These are phyloP conservation scores for Drechslerella coelobrocha DNA, from an alignment of 2,329 filamentous ascomycete genomes.

Conservation along the genomic window DNA sequence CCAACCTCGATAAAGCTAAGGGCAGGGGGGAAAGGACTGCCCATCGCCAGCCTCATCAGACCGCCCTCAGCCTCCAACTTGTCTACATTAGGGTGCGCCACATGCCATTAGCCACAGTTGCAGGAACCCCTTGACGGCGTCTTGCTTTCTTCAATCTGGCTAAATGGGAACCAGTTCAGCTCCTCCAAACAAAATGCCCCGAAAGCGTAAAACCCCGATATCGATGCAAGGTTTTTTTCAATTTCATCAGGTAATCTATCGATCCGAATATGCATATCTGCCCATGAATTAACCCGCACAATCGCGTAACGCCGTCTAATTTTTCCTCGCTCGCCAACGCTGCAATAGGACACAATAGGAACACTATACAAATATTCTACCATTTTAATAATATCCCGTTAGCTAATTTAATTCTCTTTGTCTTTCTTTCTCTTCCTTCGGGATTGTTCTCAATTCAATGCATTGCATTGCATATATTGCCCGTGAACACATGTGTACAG, in stretches of 20 bases:
- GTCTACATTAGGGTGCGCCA: constrained; percentile 10
- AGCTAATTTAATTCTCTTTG: not conserved
- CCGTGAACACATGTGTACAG: too few relatives aligned
- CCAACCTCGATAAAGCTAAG: constrained; percentile 33
- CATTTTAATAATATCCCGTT: not conserved
- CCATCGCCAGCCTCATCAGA: constrained; percentile 38
- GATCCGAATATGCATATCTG: too few relatives aligned
- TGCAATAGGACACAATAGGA: not conserved
- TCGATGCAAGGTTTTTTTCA: constrained; percentile 2
- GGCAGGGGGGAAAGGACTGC: constrained; percentile 15
- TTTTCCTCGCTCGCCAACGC: constrained; percentile 4
- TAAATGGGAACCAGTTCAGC: not conserved
- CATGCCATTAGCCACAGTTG: constrained; percentile 27
- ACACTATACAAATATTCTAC: not conserved
- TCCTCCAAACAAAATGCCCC: not conserved
- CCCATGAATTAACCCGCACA: not conserved
- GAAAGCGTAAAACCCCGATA: not conserved
- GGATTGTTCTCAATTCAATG: too few relatives aligned
- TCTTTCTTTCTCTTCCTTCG: not conserved
- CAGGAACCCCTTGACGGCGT: not conserved
- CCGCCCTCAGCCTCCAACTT: constrained; percentile 26
- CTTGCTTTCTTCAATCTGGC: not conserved
- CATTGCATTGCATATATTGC: too few relatives aligned
- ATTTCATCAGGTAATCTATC: too few relatives aligned
- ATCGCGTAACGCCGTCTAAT: constrained; percentile 6